Percentiles rank a stretch among this genome's conserved stretches.
Conservation (phyloP, 805 yeast genomes). For the Nakazawaea pomicola region DNA sequence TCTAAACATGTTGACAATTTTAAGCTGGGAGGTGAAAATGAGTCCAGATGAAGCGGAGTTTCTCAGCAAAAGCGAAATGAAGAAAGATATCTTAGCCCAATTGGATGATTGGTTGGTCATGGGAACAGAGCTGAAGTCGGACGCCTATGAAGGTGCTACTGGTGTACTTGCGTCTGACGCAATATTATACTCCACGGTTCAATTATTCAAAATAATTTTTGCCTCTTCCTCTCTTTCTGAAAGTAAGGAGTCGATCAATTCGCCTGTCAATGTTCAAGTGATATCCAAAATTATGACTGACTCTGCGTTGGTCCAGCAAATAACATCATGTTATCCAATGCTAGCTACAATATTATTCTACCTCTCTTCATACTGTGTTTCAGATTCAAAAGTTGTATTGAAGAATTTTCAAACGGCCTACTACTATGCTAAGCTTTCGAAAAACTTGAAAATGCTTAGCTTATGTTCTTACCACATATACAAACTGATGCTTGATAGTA, state of each 20-base stretch:
- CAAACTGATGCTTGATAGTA: background rate
- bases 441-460: conserved; percentile 1
- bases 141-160: background rate
- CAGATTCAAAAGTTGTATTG: background rate
- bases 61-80: background rate
- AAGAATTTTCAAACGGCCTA: conserved; percentile 7
- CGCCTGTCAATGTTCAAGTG: background rate
- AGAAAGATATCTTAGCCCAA: conserved; percentile 2
- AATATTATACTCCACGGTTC: conserved; percentile 4
- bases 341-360: conserved; percentile 5
- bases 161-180: background rate
- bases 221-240: conserved; percentile 7
- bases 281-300: conserved; percentile 5
- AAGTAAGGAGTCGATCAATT: background rate
- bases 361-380: conserved; percentile 5
- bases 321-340: background rate
- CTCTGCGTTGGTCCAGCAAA: background rate
- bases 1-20: conserved; percentile 24
- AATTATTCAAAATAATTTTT: conserved; percentile 4
- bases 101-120: background rate
- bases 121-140: background rate
- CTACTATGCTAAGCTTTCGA: conserved; percentile 5
- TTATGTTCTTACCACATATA: conserved; percentile 3
- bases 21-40: conserved; percentile 21
- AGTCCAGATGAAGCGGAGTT: conserved; percentile 5